Evolutionary conservation across 352 stramenopile species (phyloP).

Genomic region (Pythium apleroticum): DNA sequence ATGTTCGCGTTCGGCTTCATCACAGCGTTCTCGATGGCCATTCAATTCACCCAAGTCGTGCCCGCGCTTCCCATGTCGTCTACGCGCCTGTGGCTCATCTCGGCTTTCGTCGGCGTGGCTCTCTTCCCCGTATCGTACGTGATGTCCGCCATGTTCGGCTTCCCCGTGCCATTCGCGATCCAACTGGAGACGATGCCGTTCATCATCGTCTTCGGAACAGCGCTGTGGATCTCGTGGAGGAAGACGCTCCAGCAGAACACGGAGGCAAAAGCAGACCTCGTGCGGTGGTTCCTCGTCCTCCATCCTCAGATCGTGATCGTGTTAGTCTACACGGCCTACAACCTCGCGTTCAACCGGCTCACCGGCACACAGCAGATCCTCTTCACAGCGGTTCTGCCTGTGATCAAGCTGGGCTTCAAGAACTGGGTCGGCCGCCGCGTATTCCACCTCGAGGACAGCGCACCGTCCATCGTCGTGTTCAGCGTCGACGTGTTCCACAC

Average conservation of each 20-base stretch:
- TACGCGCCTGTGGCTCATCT: background rate
- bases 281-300: background rate
- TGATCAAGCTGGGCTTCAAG: slow-evolving; percentile 1
- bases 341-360: background rate
- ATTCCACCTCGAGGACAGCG: slow-evolving; percentile 9
- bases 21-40: background rate
- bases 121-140: background rate
- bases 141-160: background rate
- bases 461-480: slow-evolving; percentile 29
- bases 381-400: background rate
- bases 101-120: background rate
- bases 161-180: background rate
- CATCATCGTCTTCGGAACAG: background rate
- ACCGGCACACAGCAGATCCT: background rate
- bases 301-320: background rate
- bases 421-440: background rate
- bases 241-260: background rate
- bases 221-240: background rate
- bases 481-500: slow-evolving; percentile 32
- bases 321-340: slow-evolving; percentile 3
- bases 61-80: background rate
- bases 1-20: background rate
- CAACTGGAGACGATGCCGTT: background rate
- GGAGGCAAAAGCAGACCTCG: background rate
- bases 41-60: background rate